Percentiles rank a stretch among this genome's conserved stretches.
These are phyloP conservation scores for Blumeriella jaapii DNA, from an alignment of 2,329 filamentous ascomycete species.

Conservation along the genomic window DNA sequence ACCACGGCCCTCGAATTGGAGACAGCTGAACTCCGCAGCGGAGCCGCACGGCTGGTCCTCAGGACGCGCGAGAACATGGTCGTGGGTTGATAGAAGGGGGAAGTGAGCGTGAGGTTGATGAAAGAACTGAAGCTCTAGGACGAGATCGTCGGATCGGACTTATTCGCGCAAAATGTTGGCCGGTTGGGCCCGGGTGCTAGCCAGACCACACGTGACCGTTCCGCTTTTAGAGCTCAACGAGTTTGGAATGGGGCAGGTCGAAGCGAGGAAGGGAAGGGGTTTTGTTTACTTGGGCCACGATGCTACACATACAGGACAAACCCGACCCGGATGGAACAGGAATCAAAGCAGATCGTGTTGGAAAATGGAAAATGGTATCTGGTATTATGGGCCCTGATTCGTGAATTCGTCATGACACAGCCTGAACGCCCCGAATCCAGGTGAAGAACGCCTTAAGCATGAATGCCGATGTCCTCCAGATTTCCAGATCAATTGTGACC, in stretches of 20 bases:
- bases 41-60: constrained; percentile 47
- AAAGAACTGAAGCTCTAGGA: constrained; percentile 9
- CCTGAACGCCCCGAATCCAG: background rate
- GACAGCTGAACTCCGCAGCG: constrained; percentile 35
- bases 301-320: too few species aligned
- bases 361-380: too few species aligned
- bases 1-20: constrained; percentile 27
- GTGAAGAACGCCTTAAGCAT: background rate
- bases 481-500: too few species aligned
- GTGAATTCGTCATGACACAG: background rate
- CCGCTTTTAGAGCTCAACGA: too few species aligned
- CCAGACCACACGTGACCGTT: too few species aligned
- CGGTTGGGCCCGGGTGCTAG: constrained; percentile 6
- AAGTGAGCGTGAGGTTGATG: constrained; percentile 5
- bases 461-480: background rate
- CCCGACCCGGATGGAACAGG: too few species aligned
- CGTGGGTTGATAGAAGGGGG: constrained; percentile 13
- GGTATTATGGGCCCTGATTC: background rate
- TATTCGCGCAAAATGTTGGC: constrained; percentile 11
- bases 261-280: too few species aligned
- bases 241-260: background rate
- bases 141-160: constrained; percentile 5
- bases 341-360: too few species aligned
- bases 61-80: constrained; percentile 63
- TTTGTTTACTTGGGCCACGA: too few species aligned